Evolutionary conservation across 1,284 basidiomycete species (phyloP), one percentile per base, ranked within the genome.

Genomic region (Trichosporon ovoides): DNA sequence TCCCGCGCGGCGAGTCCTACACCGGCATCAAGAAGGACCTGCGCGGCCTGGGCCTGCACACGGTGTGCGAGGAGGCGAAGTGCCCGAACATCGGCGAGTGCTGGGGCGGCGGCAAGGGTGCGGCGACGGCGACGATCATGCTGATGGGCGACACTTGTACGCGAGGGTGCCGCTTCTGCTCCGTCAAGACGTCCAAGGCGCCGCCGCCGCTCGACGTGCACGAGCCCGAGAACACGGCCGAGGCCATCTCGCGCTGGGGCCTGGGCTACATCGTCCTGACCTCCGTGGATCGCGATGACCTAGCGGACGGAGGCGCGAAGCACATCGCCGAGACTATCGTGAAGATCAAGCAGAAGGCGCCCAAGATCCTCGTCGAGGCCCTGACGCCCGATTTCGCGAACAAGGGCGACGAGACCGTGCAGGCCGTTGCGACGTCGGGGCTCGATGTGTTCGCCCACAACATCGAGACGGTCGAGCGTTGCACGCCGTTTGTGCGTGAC

Each of bases 131-230:
- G n/a, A 97, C 93, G 0, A 99, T 99, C 77, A 98, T 99, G 96
- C 80, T 98, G 34, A 98, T 99, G 96, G 96, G 96, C n/a, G 95
- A 98, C 78, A 96, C 92, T 12, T 99, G 96, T 73, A 99, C 96
- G 14, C 85, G 96, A 70, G 96, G 92, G 0, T 99, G 96, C 79
- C 83, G 94, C 54, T 99, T 99, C 77, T 99, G 96, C 71, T 90
- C 94, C 4, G 91, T 99, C 60, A 98, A 98, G 81, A 99, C 96
- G 0, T 91, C 91, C 1, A 82, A 84, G 55, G 76, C 85, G 1
- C 96, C 96, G 12, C 87, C 89, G 35, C 91, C 96, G 5, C 79
- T 99, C 33, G 95, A 99, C 73, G 87, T 90, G 0, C 92, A 98
- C 73, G 96, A 99, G 73, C 96, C 96, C 19, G 95, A 98, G 79